phyloP scores from a whole-genome alignment of 2,329 filamentous ascomycete species.

The Fusarium solani-melongenae region DNA sequence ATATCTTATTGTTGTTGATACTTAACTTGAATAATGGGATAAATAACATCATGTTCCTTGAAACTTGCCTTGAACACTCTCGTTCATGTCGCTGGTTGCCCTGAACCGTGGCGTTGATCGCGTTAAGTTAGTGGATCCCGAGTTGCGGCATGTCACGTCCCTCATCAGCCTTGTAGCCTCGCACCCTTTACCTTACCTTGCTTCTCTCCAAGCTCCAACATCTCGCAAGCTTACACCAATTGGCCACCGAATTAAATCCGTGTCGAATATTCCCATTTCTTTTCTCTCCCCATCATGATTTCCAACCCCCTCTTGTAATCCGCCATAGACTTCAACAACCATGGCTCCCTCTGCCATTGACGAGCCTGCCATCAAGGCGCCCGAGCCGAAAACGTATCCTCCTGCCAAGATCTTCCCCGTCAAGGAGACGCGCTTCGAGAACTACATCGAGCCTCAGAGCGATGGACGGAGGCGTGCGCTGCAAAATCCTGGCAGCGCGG shows the following conservation, averaged over 20 bases:
- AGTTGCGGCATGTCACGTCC: conserved; percentile 27
- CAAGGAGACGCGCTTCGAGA: conserved; percentile 71
- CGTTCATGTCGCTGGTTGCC: not conserved
- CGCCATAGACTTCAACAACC: conserved; percentile 19
- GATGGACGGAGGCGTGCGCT: conserved; percentile 80
- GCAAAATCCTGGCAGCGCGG: conserved; percentile 67
- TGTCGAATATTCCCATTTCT: conserved; percentile 9
- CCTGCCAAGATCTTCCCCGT: conserved; percentile 69
- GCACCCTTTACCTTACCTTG: conserved; percentile 30
- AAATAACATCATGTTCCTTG: not conserved
- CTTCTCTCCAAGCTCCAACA: conserved; percentile 37
- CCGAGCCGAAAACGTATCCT: conserved; percentile 58
- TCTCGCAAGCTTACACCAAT: conserved; percentile 40
- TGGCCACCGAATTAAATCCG: conserved; percentile 30
- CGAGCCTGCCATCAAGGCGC: conserved; percentile 51
- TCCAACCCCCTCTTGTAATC: conserved; percentile 15
- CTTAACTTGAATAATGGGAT: not conserved
- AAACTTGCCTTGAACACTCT: not conserved
- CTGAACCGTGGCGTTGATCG: not conserved
- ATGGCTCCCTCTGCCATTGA: conserved; percentile 68
- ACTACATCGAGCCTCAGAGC: conserved; percentile 62
- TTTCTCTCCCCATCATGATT: conserved; percentile 31
- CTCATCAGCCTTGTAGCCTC: conserved; percentile 52
- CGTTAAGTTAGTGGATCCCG: conserved; percentile 33
- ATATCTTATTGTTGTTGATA: not conserved